Percentiles rank a stretch among this genome's conserved stretches.
Conservation (phyloP, 202 grass and related monocot genomes). For the Zizania palustris region DNA sequence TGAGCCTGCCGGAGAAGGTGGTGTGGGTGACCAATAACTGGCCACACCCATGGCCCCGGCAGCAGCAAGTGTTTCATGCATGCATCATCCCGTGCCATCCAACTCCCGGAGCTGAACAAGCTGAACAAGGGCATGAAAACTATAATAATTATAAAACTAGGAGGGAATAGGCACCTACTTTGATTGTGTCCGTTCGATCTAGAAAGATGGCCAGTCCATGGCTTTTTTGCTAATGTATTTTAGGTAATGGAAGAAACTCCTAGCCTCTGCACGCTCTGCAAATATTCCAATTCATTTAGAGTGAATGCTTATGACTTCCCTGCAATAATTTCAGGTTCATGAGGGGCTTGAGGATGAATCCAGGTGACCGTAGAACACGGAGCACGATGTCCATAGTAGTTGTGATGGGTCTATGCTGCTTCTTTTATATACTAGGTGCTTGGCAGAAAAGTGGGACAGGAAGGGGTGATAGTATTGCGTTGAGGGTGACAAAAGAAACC, state of each 20-base stretch:
- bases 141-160: too few species aligned
- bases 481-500: conserved; percentile 68
- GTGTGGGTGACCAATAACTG: too few species aligned
- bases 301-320: conserved; percentile 21
- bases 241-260: not conserved
- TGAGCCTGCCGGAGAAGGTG: too few species aligned
- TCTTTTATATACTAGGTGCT: conserved; percentile 90
- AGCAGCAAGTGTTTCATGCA: too few species aligned
- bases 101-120: too few species aligned
- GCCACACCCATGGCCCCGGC: too few species aligned
- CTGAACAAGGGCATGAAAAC: too few species aligned
- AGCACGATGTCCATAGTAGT: conserved; percentile 67
- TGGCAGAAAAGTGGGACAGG: conserved; percentile 92
- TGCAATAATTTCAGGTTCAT: conserved; percentile 59
- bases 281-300: conserved; percentile 16
- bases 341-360: conserved; percentile 76
- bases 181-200: too few species aligned
- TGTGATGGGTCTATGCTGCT: conserved; percentile 71
- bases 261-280: not conserved
- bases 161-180: too few species aligned
- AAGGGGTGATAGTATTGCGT: conserved; percentile 82
- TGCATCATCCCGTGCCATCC: too few species aligned
- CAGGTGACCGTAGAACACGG: conserved; percentile 50
- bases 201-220: too few species aligned
- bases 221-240: not conserved